These are phyloP conservation scores for Pulveroboletus frians DNA, from an alignment of 768 basidiomycete species.

Conservation along the genomic window DNA sequence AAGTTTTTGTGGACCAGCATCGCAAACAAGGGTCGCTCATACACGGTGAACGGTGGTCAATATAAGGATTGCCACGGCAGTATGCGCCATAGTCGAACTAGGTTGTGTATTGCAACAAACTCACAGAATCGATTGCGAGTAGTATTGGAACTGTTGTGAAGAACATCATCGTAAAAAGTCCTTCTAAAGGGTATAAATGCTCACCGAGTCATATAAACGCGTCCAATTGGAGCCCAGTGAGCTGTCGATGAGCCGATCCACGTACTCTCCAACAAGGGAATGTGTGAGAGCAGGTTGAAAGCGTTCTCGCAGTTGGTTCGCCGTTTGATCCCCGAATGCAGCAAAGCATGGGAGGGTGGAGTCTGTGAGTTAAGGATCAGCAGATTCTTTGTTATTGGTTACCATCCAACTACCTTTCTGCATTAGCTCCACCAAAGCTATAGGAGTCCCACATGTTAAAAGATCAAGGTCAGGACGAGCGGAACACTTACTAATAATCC, in stretches of 20 bases:
- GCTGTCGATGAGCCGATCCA: constrained; percentile 85
- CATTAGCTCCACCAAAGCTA: constrained; percentile 92
- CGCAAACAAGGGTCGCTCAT: constrained; percentile 1
- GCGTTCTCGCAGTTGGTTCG: constrained; percentile 80
- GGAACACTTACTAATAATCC: constrained; percentile 73
- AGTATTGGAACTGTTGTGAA: constrained; percentile 75
- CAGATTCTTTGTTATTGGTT: background rate
- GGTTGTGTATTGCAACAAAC: constrained; percentile 1
- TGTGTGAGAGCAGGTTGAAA: constrained; percentile 91
- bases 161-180: background rate
- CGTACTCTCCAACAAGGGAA: constrained; percentile 74
- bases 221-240: constrained; percentile 95
- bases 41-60: background rate
- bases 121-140: constrained; percentile 84
- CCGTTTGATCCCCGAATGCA: constrained; percentile 87
- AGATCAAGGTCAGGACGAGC: background rate
- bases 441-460: constrained; percentile 11
- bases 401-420: constrained; percentile 65
- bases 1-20: background rate
- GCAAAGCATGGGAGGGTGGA: constrained; percentile 88
- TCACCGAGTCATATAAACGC: constrained; percentile 88
- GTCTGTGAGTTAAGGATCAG: constrained; percentile 41
- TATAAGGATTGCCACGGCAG: background rate
- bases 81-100: background rate
- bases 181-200: constrained; percentile 20